Percentiles rank a stretch among this genome's conserved stretches.
phyloP scores from a whole-genome alignment of 1,284 basidiomycete genomes.

The Ustilago curta region DNA sequence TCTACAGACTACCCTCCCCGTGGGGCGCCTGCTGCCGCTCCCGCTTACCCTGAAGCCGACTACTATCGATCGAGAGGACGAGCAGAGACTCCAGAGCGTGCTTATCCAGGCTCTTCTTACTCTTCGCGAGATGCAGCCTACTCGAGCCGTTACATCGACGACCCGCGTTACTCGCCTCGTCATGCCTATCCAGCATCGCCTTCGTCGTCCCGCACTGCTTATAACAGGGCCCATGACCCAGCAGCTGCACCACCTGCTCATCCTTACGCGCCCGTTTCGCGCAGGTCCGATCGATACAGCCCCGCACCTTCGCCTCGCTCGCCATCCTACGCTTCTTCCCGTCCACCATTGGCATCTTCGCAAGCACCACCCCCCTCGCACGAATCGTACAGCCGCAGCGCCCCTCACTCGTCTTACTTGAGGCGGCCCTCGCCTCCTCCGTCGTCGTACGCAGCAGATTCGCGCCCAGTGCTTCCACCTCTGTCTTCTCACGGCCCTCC shows the following conservation, averaged over 20 bases:
- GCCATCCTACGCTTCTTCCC: constrained; percentile 38
- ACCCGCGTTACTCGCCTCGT: constrained; percentile 50
- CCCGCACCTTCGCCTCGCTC: constrained; percentile 35
- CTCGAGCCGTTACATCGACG: constrained; percentile 31
- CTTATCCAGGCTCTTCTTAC: constrained; percentile 31
- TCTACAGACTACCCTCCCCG: constrained; percentile 30
- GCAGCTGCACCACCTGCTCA: constrained; percentile 18
- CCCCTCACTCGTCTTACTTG: constrained; percentile 31
- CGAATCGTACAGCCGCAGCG: constrained; percentile 29
- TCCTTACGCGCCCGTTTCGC: constrained; percentile 16
- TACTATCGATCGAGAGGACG: constrained; percentile 36
- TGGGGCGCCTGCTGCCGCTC: background rate
- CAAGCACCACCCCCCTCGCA: constrained; percentile 21
- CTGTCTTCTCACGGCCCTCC: constrained; percentile 30
- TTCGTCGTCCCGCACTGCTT: constrained; percentile 23
- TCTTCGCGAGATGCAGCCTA: constrained; percentile 34
- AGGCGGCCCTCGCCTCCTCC: constrained; percentile 35
- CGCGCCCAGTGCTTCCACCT: constrained; percentile 44
- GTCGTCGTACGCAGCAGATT: constrained; percentile 29
- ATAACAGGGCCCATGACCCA: constrained; percentile 28
- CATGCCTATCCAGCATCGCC: constrained; percentile 33
- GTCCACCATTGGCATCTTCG: constrained; percentile 13
- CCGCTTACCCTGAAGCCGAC: constrained; percentile 22
- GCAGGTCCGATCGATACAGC: constrained; percentile 42
- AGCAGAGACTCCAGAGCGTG: constrained; percentile 37